Base-by-base conservation (phyloP, 768 basidiomycete species). In the Candolleomyces efflorescens region DNA sequence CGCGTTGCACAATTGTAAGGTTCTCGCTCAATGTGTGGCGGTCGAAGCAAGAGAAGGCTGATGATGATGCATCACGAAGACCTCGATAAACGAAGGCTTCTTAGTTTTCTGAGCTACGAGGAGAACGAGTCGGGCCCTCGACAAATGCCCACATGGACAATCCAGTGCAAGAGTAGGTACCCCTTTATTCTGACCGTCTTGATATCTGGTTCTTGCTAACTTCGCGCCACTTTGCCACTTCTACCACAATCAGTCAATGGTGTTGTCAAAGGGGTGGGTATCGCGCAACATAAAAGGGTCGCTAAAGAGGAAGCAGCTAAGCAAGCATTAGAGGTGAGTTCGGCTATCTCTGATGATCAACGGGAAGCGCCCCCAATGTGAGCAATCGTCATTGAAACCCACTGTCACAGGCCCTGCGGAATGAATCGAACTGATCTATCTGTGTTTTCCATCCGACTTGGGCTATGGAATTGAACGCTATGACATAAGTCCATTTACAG, bases 111-210 rank as follows among this genome's bases (percentile, higher is more conserved):
- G 17, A 20, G n/a, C 45, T 87, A 73, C 71, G 68, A 54, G 13
- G 78, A 81, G 49, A 64, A 61, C 0, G 61, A 44, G 1, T 61
- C 69, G 4, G 85, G 86, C 0, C 79, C 74, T 0, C 58, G 75
- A 9, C 67, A 80, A 62, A 68, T 71, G 11, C 62, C 72, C 27
- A 55, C 64, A 20, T 89, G 86, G 86, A 82, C 74, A 10, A 67
- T 75, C n/a, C 67, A 75, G 20, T 87, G 83, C 68, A 85, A 82
- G 71, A 73, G 86, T 86, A 62, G 63, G 81, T 55, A 5, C 2
- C 18, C 22, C 20, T 22, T 26, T 23, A 12, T 6, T 26, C 22
- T 48, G 11, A 13, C 23, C 13, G n/a, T 15, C 9, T 17, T 24
- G 13, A 51, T n/a, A 2, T 36, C 15, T 36, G 4, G 9, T 51